Evolutionary conservation across 345 rosid genomes (phyloP).

Genomic region (Eucalyptus leucophloia): DNA sequence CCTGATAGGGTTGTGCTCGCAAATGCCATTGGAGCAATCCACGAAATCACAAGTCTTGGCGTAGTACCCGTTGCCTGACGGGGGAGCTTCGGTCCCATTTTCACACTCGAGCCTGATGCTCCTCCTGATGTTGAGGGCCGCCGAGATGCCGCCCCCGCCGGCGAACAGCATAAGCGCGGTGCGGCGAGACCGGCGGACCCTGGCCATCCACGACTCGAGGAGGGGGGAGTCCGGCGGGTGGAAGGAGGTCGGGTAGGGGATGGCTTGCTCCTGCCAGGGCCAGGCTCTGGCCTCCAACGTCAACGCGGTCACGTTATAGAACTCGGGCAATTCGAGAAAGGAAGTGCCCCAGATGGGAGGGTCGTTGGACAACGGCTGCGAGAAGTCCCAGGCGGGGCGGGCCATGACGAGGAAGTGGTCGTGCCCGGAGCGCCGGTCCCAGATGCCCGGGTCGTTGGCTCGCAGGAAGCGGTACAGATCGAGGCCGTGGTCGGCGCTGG

Average conservation of each 20-base stretch:
- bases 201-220: slow-evolving; percentile 55
- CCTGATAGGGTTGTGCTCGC: slow-evolving; percentile 82
- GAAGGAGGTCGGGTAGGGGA: slow-evolving; percentile 87
- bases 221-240: slow-evolving; percentile 62
- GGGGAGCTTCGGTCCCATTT: background rate
- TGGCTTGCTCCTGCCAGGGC: slow-evolving; percentile 94
- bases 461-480: slow-evolving; percentile 44
- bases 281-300: slow-evolving; percentile 55
- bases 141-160: slow-evolving; percentile 67
- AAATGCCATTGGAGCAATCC: slow-evolving; percentile 81
- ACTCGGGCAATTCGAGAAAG: slow-evolving; percentile 68
- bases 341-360: slow-evolving; percentile 96
- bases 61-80: background rate
- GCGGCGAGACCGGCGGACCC: slow-evolving; percentile 46
- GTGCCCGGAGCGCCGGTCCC: slow-evolving; percentile 44
- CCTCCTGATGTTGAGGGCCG: slow-evolving; percentile 57
- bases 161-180: slow-evolving; percentile 64
- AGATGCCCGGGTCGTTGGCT: slow-evolving; percentile 29
- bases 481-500: slow-evolving; percentile 57
- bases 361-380: slow-evolving; percentile 52
- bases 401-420: slow-evolving; percentile 92
- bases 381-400: slow-evolving; percentile 95
- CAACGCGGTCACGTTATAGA: slow-evolving; percentile 63
- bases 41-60: slow-evolving; percentile 53
- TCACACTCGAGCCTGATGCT: slow-evolving; percentile 80